A percentile compares a stretch with the other conserved stretches of the same genome.
These are phyloP conservation scores for Blastocystis hominis DNA, from an alignment of 352 stramenopile species.

Conservation along the genomic window DNA sequence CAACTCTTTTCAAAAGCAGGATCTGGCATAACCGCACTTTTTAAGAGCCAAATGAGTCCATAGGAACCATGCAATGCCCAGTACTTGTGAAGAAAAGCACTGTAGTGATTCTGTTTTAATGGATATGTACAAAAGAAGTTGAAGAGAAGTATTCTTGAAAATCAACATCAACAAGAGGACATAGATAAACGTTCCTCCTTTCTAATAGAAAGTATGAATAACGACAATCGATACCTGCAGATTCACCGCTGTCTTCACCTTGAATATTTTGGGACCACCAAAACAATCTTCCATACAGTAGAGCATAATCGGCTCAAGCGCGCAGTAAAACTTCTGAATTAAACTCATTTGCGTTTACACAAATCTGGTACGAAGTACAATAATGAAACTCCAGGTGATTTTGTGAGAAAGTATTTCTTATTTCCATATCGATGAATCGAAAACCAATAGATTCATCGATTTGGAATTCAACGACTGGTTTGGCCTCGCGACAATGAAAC, in stretches of 20 bases:
- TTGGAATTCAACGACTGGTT: background rate
- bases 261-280: background rate
- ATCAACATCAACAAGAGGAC: conserved; percentile 37
- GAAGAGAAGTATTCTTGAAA: conserved; percentile 28
- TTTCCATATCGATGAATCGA: background rate
- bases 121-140: conserved; percentile 20
- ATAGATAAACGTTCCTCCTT: conserved; percentile 42
- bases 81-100: background rate
- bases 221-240: background rate
- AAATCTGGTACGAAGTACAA: background rate
- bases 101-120: background rate
- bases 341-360: too few relatives aligned
- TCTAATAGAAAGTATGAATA: background rate
- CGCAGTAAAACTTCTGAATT: background rate
- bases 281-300: conserved; percentile 30
- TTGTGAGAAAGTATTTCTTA: background rate
- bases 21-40: conserved; percentile 38
- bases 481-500: background rate
- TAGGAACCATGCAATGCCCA: conserved; percentile 48
- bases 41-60: conserved; percentile 37
- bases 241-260: conserved; percentile 10
- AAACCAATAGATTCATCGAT: background rate
- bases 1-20: conserved; percentile 12
- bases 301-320: background rate
- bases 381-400: background rate